These are phyloP conservation scores for Aspergillus japonicus DNA, from an alignment of 2,329 filamentous ascomycete species.

Conservation along the genomic window DNA sequence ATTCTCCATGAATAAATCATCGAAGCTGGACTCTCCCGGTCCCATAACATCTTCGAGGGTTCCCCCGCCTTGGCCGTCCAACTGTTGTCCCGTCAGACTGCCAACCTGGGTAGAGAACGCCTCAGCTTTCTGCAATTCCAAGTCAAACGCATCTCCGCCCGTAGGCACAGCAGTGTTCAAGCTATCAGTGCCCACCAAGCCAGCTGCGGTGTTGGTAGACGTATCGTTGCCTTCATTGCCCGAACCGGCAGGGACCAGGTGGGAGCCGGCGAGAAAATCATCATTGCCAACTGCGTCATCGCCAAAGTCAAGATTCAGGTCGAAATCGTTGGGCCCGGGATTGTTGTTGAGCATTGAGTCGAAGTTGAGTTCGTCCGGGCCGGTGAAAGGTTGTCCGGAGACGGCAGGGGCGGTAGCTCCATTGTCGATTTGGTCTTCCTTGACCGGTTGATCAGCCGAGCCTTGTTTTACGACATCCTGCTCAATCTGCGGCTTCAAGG, in stretches of 20 bases:
- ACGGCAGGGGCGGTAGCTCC: slow-evolving; percentile 4
- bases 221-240: slow-evolving; percentile 19
- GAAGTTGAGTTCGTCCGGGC: slow-evolving; percentile 39
- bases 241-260: slow-evolving; percentile 25
- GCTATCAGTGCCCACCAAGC: slow-evolving; percentile 33
- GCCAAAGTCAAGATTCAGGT: slow-evolving; percentile 41
- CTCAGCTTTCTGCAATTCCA: slow-evolving; percentile 35
- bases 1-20: slow-evolving; percentile 45
- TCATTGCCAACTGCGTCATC: slow-evolving; percentile 40
- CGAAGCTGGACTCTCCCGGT: slow-evolving; percentile 46
- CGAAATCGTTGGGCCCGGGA: slow-evolving; percentile 36
- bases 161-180: slow-evolving; percentile 30
- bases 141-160: slow-evolving; percentile 38
- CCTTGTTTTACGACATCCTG: slow-evolving; percentile 14
- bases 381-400: slow-evolving; percentile 26
- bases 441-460: slow-evolving; percentile 19
- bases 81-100: slow-evolving; percentile 16
- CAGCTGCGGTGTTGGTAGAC: slow-evolving; percentile 23
- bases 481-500: slow-evolving; percentile 14
- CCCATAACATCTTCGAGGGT: slow-evolving; percentile 37
- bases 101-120: slow-evolving; percentile 21
- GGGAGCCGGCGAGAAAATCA: slow-evolving; percentile 37
- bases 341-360: slow-evolving; percentile 41
- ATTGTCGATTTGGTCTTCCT: slow-evolving; percentile 25
- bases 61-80: slow-evolving; percentile 18